Percentiles rank a stretch among this genome's conserved stretches.
phyloP scores from a whole-genome alignment of 805 yeast species.

The Wickerhamiella vanderwaltii region DNA sequence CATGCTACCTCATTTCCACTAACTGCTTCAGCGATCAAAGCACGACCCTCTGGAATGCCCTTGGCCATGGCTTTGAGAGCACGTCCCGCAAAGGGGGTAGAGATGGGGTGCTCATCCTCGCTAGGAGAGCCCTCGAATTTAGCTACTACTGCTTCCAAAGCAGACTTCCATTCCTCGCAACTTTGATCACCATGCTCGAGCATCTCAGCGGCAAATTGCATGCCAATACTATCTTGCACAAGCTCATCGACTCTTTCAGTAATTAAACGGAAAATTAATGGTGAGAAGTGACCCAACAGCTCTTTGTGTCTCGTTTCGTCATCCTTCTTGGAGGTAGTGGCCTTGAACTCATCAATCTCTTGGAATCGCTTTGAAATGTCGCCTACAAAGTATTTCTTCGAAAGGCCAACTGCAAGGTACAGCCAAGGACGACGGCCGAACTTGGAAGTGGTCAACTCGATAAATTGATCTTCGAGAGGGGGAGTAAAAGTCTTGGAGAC shows the following conservation, averaged over 20 bases:
- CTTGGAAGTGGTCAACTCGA: constrained; percentile 51
- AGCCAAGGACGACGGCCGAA: constrained; percentile 81
- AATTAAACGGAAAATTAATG: constrained; percentile 48
- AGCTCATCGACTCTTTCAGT: constrained; percentile 39
- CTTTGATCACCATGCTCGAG: constrained; percentile 43
- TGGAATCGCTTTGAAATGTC: constrained; percentile 43
- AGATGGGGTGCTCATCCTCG: constrained; percentile 49
- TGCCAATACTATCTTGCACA: constrained; percentile 45
- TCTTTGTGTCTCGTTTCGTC: constrained; percentile 64
- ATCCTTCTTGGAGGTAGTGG: constrained; percentile 74
- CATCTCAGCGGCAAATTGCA: constrained; percentile 72
- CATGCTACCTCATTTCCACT: constrained; percentile 47
- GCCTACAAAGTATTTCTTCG: constrained; percentile 74
- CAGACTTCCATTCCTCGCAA: constrained; percentile 29
- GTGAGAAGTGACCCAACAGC: constrained; percentile 50
- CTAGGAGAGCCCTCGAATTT: constrained; percentile 47
- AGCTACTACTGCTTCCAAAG: constrained; percentile 43
- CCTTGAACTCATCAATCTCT: constrained; percentile 48
- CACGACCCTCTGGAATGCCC: constrained; percentile 36
- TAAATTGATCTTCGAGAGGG: constrained; percentile 40
- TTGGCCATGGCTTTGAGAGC: constrained; percentile 18
- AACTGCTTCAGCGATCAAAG: constrained; percentile 38
- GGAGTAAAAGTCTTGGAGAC: constrained; percentile 57
- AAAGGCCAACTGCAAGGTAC: constrained; percentile 65
- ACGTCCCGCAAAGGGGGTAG: constrained; percentile 25